phyloP scores from a whole-genome alignment of 2,329 filamentous ascomycete species.

The Dactylonectria macrodidyma region DNA sequence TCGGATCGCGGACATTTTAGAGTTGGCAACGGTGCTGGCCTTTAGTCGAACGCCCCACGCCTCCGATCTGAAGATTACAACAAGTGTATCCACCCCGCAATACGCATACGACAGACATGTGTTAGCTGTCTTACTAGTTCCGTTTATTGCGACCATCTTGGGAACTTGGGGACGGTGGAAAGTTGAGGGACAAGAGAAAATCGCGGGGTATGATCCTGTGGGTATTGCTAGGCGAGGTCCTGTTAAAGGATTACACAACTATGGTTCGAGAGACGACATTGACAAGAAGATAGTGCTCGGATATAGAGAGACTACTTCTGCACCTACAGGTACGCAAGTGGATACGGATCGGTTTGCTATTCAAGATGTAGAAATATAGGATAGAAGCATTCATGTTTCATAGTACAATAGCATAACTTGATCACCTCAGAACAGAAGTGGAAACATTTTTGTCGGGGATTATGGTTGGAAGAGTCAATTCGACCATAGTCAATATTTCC shows the following conservation, averaged over 20 bases:
- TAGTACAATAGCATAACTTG: too few relatives aligned
- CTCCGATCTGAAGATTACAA: conserved; percentile 14
- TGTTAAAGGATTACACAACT: background rate
- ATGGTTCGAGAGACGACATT: too few relatives aligned
- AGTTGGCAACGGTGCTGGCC: conserved; percentile 34
- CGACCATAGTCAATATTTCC: too few relatives aligned
- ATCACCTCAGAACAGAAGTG: too few relatives aligned
- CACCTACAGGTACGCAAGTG: too few relatives aligned
- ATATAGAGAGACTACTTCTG: too few relatives aligned
- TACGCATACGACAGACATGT: conserved; percentile 30
- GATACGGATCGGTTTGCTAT: too few relatives aligned
- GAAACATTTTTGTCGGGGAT: too few relatives aligned
- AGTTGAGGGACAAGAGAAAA: conserved; percentile 15
- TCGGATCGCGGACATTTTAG: conserved; percentile 32
- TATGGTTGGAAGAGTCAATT: too few relatives aligned
- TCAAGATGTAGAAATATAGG: too few relatives aligned
- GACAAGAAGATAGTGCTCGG: too few relatives aligned
- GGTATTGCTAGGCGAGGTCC: conserved; percentile 23
- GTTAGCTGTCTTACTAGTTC: conserved; percentile 31
- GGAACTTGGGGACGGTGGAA: conserved; percentile 30
- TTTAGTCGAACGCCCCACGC: conserved; percentile 30
- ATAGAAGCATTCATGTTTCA: too few relatives aligned
- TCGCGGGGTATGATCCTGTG: conserved; percentile 25
- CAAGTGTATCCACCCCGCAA: background rate
- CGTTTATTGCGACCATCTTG: conserved; percentile 25